phyloP scores from a whole-genome alignment of 169 alveolate species.

The Cryptosporidium sp. region DNA sequence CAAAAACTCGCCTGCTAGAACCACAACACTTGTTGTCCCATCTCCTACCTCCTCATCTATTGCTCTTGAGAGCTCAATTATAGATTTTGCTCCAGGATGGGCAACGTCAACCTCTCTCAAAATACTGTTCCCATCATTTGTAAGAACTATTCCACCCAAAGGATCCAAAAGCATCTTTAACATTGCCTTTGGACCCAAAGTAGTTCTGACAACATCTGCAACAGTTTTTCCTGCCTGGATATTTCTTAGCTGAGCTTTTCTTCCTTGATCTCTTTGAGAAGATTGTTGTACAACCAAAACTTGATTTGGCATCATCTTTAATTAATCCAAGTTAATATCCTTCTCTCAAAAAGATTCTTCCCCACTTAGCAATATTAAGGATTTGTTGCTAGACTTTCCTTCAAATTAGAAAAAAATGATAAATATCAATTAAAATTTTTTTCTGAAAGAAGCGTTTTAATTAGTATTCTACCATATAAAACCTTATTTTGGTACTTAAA shows the following conservation, averaged over 20 bases:
- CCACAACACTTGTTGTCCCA: conserved; percentile 99
- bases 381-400: neutral
- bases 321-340: neutral
- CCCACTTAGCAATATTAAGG: conserved; percentile 18
- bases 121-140: conserved; percentile 98
- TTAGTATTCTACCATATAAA: neutral
- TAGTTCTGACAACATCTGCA: conserved; percentile 96
- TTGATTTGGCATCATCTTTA: conserved; percentile 73
- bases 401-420: neutral
- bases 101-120: conserved; percentile 97
- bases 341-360: neutral
- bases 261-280: conserved; percentile 86
- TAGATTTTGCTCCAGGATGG: conserved; percentile 98
- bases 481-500: neutral
- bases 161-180: conserved; percentile 99
- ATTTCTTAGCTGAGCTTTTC: conserved; percentile 87
- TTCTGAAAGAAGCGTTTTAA: neutral
- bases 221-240: conserved; percentile 96
- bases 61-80: conserved; percentile 96
- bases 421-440: neutral
- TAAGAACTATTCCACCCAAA: conserved; percentile 99
- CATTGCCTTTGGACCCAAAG: conserved; percentile 99
- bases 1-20: conserved; percentile 98
- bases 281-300: conserved; percentile 87
- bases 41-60: conserved; percentile 99